Base-by-base conservation (phyloP, 2,329 filamentous ascomycete genomes). In the Penicillium sp. region DNA sequence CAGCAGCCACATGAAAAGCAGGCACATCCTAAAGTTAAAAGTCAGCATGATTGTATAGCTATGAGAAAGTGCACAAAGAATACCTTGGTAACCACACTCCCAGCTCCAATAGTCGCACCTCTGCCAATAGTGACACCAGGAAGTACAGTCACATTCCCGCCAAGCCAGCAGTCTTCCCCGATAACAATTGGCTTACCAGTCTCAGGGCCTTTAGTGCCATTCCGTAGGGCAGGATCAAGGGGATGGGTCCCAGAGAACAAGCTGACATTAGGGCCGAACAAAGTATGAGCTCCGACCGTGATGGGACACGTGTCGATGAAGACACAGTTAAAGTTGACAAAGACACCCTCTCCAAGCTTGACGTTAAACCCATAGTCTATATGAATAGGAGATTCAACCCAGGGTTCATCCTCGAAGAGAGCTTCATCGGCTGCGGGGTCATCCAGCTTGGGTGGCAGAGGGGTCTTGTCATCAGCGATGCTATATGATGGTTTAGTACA, bases 341-440 rank as follows among this genome's bases (percentile, higher is more conserved):
- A 94, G 14, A 89, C 89, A 53, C 85, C 85, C 43, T 83, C 76
- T 18, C 89, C 90, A 8, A 92, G 71, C 55, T 81, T 83, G 44
- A 93, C 78, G 60, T 94, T 92, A 65, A 81, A 86, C 4, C 91
- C 91, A 65, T 94, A 93, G 73, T 95, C 90, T 58, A 88, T 82
- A 44, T 80, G 83, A 51, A 94, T 78, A 0, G 89, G 90, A 0
- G 81, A 74, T 58, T 89, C 86, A 22, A 93, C 79, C 82, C 85
- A 91, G 0, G 89, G 85, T 26, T 88, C 80, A 34, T 87, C 77
- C 22, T 79, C 77, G 34, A 94, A 82, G 1, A 87, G 76, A 18
- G 75, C 79, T 10, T 87, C 86, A 60, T 94, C 89, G 61, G 84
- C 85, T 53, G 83, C 84, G 2, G 80, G 74, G 11, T 82, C 84